Evolutionary conservation across 768 basidiomycete species (phyloP), one percentile per base, ranked within the genome.

Genomic region (Asterophora parasitica): DNA sequence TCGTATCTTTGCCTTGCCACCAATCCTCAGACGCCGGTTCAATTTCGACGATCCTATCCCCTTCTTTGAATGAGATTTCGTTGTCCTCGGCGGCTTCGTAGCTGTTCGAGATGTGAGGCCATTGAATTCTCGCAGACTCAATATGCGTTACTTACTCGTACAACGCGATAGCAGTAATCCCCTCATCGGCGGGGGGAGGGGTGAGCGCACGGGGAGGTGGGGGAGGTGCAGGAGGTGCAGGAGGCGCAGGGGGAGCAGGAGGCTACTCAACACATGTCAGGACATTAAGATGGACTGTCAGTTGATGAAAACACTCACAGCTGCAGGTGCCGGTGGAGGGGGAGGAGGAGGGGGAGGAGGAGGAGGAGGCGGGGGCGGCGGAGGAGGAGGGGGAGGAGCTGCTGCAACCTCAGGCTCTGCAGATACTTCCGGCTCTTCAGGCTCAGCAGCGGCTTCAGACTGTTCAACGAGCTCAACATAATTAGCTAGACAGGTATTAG

Each of bases 41-140:
- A 44, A 96, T 88, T 46, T 85, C 74, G 13, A 71, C 74, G 60
- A 96, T 88, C 47, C 72, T 68, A 30, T 93, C 92, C 20, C 89
- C 90, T 63, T 92, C 92, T 26, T 63, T 70, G 77, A 97, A 92
- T 3, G 83, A 76, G 23, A 96, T 68, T 60, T 96, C 93, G 59
- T 97, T 96, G 55, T 92, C 92, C 61, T 96, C 93, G 0, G 81
- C 81, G 0, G 93, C 90, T 8, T 92, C 89, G 58, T 94, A 95
- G 53, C 89, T 93, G 41, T 6, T 45, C 8, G 12, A 8, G 17
- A 42, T 36, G 38, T 53, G 7, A 48, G 23, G 39, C 36, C 43
- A 44, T 19, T 38, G 26, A 28, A 17, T 11, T 1, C 37, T 4
- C 28, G 38, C 36, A 34, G 20, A 16, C n/a, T n/a, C n/a, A 35